Evolutionary conservation across 2,329 filamentous ascomycete species (phyloP).

Genomic region (Blastomyces parvus): DNA sequence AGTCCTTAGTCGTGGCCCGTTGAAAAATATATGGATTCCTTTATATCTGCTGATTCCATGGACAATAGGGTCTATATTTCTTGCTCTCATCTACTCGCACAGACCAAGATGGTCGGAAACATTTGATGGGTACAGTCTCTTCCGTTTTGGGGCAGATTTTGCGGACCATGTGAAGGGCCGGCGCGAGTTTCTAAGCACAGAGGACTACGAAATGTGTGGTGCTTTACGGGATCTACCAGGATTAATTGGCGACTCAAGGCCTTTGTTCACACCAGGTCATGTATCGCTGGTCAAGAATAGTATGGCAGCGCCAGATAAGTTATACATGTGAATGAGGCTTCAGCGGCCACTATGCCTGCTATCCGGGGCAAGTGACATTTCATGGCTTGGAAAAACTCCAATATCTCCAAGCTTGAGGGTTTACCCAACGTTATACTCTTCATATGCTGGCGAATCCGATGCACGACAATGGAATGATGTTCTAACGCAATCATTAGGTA

Average conservation of each 20-base stretch:
- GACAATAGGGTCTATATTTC: not conserved
- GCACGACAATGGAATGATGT: not conserved
- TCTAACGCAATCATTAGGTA: not conserved
- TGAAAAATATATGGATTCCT: not conserved
- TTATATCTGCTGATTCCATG: not conserved
- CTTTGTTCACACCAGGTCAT: not conserved
- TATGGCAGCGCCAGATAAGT: not conserved
- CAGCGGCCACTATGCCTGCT: not conserved
- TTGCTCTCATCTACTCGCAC: not conserved
- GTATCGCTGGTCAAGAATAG: slow-evolving; percentile 5
- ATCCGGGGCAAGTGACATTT: not conserved
- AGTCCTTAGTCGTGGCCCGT: not conserved
- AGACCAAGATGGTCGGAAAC: slow-evolving; percentile 3
- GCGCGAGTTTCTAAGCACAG: not conserved
- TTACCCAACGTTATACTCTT: not conserved
- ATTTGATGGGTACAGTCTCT: slow-evolving; percentile 6
- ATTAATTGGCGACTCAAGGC: slow-evolving; percentile 1
- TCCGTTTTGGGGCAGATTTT: slow-evolving; percentile 3
- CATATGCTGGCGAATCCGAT: not conserved
- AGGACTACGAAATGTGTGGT: slow-evolving; percentile 5
- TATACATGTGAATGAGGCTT: not conserved
- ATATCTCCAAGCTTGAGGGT: not conserved
- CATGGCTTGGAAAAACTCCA: not conserved
- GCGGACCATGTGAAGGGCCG: not conserved
- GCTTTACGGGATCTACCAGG: not conserved